These are phyloP conservation scores for Mycena polygramma DNA, from an alignment of 768 basidiomycete species.

Conservation along the genomic window DNA sequence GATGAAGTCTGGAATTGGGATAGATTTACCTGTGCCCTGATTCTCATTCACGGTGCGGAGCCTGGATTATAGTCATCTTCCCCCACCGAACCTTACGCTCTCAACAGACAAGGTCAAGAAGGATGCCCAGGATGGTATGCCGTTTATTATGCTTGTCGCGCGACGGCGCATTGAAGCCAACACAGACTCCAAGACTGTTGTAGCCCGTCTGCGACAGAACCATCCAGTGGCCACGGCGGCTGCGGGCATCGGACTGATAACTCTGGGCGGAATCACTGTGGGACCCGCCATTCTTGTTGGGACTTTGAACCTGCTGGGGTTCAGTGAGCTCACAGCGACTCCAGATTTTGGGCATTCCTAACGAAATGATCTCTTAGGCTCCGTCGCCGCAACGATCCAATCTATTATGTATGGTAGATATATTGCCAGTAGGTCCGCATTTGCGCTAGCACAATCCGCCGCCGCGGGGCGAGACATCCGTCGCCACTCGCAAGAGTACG, in stretches of 20 bases:
- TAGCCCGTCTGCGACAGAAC: background rate
- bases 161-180: too few relatives aligned
- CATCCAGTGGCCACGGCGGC: background rate
- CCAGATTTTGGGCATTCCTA: background rate
- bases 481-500: too few relatives aligned
- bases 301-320: slow-evolving; percentile 5
- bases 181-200: background rate
- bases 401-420: slow-evolving; percentile 1
- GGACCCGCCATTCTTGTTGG: slow-evolving; percentile 6
- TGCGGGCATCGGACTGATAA: slow-evolving; percentile 1
- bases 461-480: too few relatives aligned
- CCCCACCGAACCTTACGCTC: too few relatives aligned
- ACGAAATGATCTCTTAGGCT: background rate
- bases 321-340: background rate
- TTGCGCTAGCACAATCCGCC: slow-evolving; percentile 18
- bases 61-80: background rate
- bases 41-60: slow-evolving; percentile 3
- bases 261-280: background rate
- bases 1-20: slow-evolving; percentile 6
- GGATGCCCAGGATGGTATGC: background rate
- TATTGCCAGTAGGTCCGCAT: slow-evolving; percentile 5
- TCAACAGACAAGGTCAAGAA: background rate
- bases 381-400: slow-evolving; percentile 5
- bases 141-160: background rate
- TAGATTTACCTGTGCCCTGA: background rate